Conservation (phyloP, 331 rosid species). For the Arachis monticola region DNA sequence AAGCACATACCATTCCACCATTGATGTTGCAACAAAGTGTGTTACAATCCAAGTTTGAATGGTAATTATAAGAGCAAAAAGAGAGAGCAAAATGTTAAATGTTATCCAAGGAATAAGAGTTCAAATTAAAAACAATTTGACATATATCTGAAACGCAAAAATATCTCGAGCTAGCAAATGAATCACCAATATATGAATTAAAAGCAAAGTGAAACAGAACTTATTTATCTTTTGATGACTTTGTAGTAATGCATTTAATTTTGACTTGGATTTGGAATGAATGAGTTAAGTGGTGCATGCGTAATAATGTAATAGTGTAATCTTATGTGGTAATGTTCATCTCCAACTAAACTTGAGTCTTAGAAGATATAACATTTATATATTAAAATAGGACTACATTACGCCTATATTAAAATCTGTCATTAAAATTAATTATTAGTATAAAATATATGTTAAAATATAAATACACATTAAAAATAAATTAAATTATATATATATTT, state of each 20-base stretch:
- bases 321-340: neutral
- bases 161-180: neutral
- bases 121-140: neutral
- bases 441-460: no score
- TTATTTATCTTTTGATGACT: slow-evolving; percentile 16
- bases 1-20: slow-evolving; percentile 34
- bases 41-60: slow-evolving; percentile 45
- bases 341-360: neutral
- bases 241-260: slow-evolving; percentile 1
- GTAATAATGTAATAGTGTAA: no score
- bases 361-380: slow-evolving; percentile 7
- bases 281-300: neutral
- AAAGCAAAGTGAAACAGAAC: neutral
- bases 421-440: no score
- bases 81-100: neutral
- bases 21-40: slow-evolving; percentile 19
- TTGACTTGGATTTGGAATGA: neutral
- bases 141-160: neutral
- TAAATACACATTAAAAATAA: no score
- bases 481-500: no score
- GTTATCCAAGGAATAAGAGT: slow-evolving; percentile 2
- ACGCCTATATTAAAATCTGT: no score
- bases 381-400: neutral
- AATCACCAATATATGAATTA: neutral
- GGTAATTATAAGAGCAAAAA: slow-evolving; percentile 38